Base-by-base conservation (phyloP, 805 yeast genomes). In the Candida pseudofarinosa region DNA sequence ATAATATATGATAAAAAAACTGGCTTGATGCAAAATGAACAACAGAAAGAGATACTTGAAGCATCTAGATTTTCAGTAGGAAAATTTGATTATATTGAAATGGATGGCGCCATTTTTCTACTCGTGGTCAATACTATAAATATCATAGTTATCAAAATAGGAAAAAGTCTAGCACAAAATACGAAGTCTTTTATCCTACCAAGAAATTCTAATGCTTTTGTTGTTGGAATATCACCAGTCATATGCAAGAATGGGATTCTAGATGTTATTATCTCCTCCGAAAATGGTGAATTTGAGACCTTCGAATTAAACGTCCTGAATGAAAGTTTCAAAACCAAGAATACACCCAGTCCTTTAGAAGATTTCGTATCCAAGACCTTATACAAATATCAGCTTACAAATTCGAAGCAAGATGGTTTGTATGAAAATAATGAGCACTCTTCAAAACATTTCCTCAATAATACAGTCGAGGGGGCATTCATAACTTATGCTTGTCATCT, bases 401-500 rank as follows among this genome's bases (percentile, higher is more conserved):
- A 55, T 26, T 49, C 60, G 4, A 38, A 42, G 10, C 54, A 41
- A 1, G 41, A 41, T 18, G 43, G 19, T n/a, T 23, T 33, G 13
- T 38, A 36, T 10, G 30, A 19, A 14, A 26, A 33, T 6, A 33
- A 43, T 8, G 47, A 42, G 42, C n/a, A 26, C 17, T 47, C 45
- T 12, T 20, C 47, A 6, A 45, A 44, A 34, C 45, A 45, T 19
- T 58, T 52, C 37, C 49, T 61, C 26, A 52, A 49, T 23, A 55
- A 53, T 4, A 44, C 47, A 2, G 44, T 53, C 4, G 69, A 59
- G 30, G 70, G 69, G 1, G 49, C 51, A 19, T 54, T 64, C 19
- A 46, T 59, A 7, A 57, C 54, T 31, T 60, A 55, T 33, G 67
- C 63, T 2, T 50, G 50, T 15, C 51, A 50, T 10, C 35, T 53